A percentile compares a stretch with the other conserved stretches of the same genome.
phyloP scores from a whole-genome alignment of 1,139 yeast species.

The Waltiozyma sp. region DNA sequence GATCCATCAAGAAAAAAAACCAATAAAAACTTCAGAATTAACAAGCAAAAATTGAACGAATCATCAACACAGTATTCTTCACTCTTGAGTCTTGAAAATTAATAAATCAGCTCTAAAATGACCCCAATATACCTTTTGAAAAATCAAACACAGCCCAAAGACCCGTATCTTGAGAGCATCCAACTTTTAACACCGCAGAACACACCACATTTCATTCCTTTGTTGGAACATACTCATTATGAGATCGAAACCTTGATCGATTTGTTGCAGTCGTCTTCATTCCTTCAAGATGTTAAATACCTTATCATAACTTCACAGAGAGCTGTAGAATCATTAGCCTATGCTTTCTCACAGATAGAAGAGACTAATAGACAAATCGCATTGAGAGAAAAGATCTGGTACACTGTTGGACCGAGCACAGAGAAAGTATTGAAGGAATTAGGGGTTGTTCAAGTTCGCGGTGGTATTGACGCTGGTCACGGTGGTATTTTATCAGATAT shows the following conservation, averaged over 20 bases:
- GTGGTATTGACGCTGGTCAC: conserved; percentile 74
- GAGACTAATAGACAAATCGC: conserved; percentile 17
- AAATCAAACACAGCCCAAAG: conserved; percentile 55
- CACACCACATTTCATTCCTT: conserved; percentile 43
- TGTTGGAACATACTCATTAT: conserved; percentile 51
- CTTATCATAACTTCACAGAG: conserved; percentile 85
- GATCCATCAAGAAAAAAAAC: neutral
- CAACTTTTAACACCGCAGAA: conserved; percentile 31
- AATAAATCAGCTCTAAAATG: neutral
- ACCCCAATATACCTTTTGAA: conserved; percentile 34
- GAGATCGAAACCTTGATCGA: conserved; percentile 33
- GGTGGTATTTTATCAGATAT: conserved; percentile 61
- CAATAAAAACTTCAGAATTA: neutral
- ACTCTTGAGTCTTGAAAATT: too few species aligned
- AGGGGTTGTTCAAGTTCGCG: conserved; percentile 62
- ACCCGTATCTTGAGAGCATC: conserved; percentile 39
- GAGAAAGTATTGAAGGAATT: conserved; percentile 41
- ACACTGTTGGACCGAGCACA: conserved; percentile 93
- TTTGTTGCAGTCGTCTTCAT: conserved; percentile 32
- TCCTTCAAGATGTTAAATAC: conserved; percentile 31
- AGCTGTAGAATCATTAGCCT: conserved; percentile 71
- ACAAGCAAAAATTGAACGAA: too few species aligned
- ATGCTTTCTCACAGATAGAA: conserved; percentile 26
- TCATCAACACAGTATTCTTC: too few species aligned
- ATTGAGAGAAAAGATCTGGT: conserved; percentile 41